These are phyloP conservation scores for Flaveria bidentis DNA, from an alignment of 129 eudicot species.

Conservation along the genomic window DNA sequence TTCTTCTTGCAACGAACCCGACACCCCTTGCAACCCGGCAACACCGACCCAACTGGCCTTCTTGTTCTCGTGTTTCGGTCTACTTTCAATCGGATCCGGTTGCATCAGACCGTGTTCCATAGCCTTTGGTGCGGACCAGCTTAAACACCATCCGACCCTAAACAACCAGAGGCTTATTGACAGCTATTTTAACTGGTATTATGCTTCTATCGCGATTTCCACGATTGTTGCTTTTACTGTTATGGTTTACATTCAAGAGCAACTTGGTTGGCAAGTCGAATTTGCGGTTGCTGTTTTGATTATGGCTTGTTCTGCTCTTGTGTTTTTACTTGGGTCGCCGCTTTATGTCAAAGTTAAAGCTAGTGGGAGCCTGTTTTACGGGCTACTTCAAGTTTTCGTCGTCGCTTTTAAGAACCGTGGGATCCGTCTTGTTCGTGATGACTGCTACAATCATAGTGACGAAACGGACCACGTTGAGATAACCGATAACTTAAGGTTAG, in stretches of 20 bases:
- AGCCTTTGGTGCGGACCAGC: slow-evolving; percentile 71
- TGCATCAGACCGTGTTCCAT: slow-evolving; percentile 61
- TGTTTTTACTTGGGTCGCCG: slow-evolving; percentile 45
- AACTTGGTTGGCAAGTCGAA: slow-evolving; percentile 53
- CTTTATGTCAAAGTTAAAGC: slow-evolving; percentile 40
- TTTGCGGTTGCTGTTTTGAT: slow-evolving; percentile 52
- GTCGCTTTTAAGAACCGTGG: slow-evolving; percentile 47
- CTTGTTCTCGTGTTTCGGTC: slow-evolving; percentile 42
- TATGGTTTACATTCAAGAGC: slow-evolving; percentile 56
- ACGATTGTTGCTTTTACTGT: slow-evolving; percentile 38
- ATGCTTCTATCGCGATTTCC: slow-evolving; percentile 36
- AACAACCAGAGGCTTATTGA: slow-evolving; percentile 37
- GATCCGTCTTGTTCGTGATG: slow-evolving; percentile 19
- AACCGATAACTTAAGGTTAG: slow-evolving; percentile 41
- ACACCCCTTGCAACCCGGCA: slow-evolving; percentile 35
- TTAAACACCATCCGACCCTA: slow-evolving; percentile 32
- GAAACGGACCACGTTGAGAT: slow-evolving; percentile 29
- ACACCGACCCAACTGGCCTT: slow-evolving; percentile 39
- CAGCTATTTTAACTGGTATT: slow-evolving; percentile 67
- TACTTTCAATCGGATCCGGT: slow-evolving; percentile 65
- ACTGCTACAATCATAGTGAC: slow-evolving; percentile 28
- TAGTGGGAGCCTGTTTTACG: slow-evolving; percentile 36
- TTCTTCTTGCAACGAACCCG: slow-evolving; percentile 41
- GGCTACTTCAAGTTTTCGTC: slow-evolving; percentile 41
- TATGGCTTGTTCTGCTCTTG: slow-evolving; percentile 40